These are phyloP conservation scores for Coprinopsis cinerea DNA, from an alignment of 768 basidiomycete species.

Conservation along the genomic window DNA sequence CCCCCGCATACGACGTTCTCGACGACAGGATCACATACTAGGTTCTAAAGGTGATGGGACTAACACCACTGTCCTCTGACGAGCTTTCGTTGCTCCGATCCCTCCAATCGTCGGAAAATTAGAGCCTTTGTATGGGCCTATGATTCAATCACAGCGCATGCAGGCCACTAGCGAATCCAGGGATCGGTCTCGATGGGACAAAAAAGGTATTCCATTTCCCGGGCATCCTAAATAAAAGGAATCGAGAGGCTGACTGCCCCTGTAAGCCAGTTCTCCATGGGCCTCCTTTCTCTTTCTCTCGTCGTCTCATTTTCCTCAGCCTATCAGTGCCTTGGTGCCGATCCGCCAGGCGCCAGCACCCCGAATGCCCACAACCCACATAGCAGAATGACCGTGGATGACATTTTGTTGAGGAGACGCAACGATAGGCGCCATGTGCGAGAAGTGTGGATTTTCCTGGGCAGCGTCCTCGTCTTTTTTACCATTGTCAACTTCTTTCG, in stretches of 20 bases:
- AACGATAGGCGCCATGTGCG: constrained; percentile 31
- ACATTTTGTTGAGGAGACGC: constrained; percentile 27
- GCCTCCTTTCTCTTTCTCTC: background rate
- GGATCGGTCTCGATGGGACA: constrained; percentile 7
- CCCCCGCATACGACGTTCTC: background rate
- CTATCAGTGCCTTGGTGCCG: background rate
- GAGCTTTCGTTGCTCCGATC: background rate
- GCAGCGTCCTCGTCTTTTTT: constrained; percentile 30
- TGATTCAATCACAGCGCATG: background rate
- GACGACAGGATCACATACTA: no score
- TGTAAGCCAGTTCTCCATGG: background rate
- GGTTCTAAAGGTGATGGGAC: no score
- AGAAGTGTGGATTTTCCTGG: constrained; percentile 36
- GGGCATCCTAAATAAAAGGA: constrained; percentile 19
- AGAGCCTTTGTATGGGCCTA: background rate
- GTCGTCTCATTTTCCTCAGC: background rate
- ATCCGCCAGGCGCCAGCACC: no score
- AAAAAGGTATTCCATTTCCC: constrained; percentile 22
- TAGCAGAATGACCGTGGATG: constrained; percentile 23
- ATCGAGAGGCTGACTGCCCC: background rate
- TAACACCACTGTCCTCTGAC: background rate
- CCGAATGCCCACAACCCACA: no score
- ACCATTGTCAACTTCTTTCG: constrained; percentile 25
- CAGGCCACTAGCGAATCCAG: background rate
- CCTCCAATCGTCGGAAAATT: background rate